These are phyloP conservation scores for Serendipita indica DNA, from an alignment of 768 basidiomycete genomes.

Conservation along the genomic window DNA sequence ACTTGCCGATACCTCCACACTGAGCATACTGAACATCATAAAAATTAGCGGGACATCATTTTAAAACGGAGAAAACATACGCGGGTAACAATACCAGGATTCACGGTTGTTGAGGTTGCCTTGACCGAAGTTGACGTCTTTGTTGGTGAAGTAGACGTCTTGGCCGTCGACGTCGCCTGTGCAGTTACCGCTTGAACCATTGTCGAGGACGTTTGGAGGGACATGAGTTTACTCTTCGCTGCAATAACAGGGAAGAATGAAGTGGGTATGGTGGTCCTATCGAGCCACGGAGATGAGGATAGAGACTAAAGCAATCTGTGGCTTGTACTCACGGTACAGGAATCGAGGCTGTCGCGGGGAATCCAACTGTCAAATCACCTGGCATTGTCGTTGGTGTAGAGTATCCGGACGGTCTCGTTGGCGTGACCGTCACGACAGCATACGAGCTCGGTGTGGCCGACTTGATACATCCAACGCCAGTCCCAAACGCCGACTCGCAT, in stretches of 20 bases:
- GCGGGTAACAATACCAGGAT: not conserved
- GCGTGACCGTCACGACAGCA: slow-evolving; percentile 14
- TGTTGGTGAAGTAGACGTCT: not conserved
- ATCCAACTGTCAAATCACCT: slow-evolving; percentile 11
- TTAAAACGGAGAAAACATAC: not conserved
- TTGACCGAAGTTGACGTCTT: slow-evolving; percentile 6
- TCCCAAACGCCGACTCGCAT: slow-evolving; percentile 22
- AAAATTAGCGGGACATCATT: too few relatives aligned
- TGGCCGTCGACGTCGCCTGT: not conserved
- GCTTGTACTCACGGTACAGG: slow-evolving; percentile 12
- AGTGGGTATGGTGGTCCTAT: slow-evolving; percentile 9
- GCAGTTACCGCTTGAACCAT: not conserved
- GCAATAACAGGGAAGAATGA: slow-evolving; percentile 11
- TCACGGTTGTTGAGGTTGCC: not conserved
- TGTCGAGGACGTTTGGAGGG: not conserved
- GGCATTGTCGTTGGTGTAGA: slow-evolving; percentile 19
- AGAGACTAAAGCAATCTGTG: not conserved
- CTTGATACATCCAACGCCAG: slow-evolving; percentile 18
- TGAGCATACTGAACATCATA: not conserved
- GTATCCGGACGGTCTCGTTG: slow-evolving; percentile 19
- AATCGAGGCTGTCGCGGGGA: slow-evolving; percentile 10
- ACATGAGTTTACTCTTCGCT: not conserved
- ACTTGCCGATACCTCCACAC: not conserved
- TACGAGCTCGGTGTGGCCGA: slow-evolving; percentile 18
- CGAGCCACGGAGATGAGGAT: not conserved